Base-by-base conservation (phyloP, 2,329 filamentous ascomycete genomes). In the Aureobasidium musti region DNA sequence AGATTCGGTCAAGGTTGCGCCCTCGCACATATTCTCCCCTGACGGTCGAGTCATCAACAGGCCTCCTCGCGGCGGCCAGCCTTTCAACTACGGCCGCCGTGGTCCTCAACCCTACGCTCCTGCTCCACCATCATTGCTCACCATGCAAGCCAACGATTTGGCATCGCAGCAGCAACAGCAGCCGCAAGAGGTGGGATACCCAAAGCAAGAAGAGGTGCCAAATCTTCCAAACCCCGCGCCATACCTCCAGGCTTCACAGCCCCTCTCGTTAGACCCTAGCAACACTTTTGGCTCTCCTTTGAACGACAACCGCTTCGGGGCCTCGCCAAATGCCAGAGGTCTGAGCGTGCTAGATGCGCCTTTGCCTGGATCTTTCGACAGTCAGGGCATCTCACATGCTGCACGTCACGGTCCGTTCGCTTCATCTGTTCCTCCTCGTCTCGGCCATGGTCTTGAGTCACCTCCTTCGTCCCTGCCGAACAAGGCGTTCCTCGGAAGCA, bases 1-100 rank as follows among this genome's bases (percentile, higher is more conserved):
- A 98, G 98, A 79, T 99, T 98, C 77, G 95, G 95, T 69, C 91
- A 92, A 70, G 98, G 98, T 80, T 99, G 95, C 83, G 94, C 94
- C 75, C 91, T 98, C 75, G 91, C 96, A 71, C 95, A 99, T 79
- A 90, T 98, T 74, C 88, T 97, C 57, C 57, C 92, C 93, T 72
- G 93, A 98, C 78, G 95, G 95, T 68, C 89, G 92, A 73, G 87
- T 94, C 76, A 91, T 98, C 76, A 97, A 97, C 79, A 81, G 90
- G 84, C 82, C 90, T 37, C 60, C 65, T 60, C 66, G 68, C 52
- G 68, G 67, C 33, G 68, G 68, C 21, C 67, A 68, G 50, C 59
- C 57, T 30, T 68, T 67, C 45, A 56, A 50, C 43, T 67, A 65
- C 43, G 63, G 66, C 35, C 66, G 67, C 33, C 67, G 68, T 30